These are phyloP conservation scores for Trichoderma atrobrunneum DNA, from an alignment of 2,329 filamentous ascomycete species.

Conservation along the genomic window DNA sequence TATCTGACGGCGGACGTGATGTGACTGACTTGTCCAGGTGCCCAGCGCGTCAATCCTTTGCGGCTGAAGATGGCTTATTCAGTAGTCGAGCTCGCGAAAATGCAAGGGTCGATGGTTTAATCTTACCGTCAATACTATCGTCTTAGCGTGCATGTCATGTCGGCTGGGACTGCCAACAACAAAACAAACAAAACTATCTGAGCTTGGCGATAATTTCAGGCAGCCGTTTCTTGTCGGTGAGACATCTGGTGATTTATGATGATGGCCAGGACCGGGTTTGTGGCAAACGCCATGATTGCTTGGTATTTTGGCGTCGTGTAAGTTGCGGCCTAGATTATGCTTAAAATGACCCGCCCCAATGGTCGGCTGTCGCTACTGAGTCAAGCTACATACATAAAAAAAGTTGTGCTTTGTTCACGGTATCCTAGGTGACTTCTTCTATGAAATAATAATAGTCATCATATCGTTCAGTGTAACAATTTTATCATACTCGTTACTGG, in stretches of 20 bases:
- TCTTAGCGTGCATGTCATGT: not conserved
- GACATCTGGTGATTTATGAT: not conserved
- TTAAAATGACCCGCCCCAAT: not conserved
- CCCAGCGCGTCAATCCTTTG: not conserved
- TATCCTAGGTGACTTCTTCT: not conserved
- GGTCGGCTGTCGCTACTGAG: not conserved
- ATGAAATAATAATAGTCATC: not conserved
- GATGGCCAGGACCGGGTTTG: not conserved
- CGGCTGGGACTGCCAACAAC: not conserved
- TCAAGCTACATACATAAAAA: not conserved
- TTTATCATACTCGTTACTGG: not conserved
- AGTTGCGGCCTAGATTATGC: slow-evolving; percentile 1
- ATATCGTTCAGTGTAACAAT: not conserved
- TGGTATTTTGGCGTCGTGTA: not conserved
- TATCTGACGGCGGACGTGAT: not conserved
- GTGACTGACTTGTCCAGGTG: not conserved
- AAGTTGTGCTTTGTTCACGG: not conserved
- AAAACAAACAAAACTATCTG: not conserved
- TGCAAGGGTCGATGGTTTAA: not conserved
- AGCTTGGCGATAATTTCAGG: not conserved
- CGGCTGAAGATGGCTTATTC: slow-evolving; percentile 14
- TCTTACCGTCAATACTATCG: not conserved
- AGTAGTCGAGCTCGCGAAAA: not conserved
- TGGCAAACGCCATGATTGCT: not conserved
- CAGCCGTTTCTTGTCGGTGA: not conserved